Percentiles rank a stretch among this genome's conserved stretches.
These are phyloP conservation scores for Eimeria necatrix DNA, from an alignment of 169 alveolate genomes.

Conservation along the genomic window DNA sequence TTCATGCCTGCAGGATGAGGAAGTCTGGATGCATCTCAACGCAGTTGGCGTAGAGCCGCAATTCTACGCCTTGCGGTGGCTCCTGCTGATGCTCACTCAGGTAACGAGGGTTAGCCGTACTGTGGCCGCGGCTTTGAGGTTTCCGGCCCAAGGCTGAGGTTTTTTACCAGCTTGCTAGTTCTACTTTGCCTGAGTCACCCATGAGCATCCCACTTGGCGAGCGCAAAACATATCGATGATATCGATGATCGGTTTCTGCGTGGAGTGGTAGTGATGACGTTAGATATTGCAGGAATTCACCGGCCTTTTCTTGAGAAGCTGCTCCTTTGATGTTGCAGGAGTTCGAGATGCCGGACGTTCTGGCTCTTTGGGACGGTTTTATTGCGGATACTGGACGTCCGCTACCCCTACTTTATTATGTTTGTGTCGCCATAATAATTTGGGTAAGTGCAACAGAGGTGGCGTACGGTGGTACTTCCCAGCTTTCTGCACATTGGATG, in stretches of 20 bases:
- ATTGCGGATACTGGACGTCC: slow-evolving; percentile 76
- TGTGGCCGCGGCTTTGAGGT: too few species aligned
- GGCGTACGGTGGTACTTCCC: neutral
- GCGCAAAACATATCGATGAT: too few species aligned
- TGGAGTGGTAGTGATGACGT: too few species aligned
- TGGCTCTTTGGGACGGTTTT: slow-evolving; percentile 82
- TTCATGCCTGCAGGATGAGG: slow-evolving; percentile 72
- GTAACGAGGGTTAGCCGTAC: neutral
- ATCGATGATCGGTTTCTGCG: too few species aligned
- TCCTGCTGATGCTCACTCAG: slow-evolving; percentile 80
- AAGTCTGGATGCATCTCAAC: slow-evolving; percentile 72
- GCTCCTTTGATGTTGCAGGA: slow-evolving; percentile 69
- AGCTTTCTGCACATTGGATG: neutral
- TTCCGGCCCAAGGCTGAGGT: too few species aligned
- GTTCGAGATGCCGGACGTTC: slow-evolving; percentile 81
- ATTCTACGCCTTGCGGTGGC: slow-evolving; percentile 82
- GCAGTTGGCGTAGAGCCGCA: slow-evolving; percentile 81
- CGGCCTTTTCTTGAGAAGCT: too few species aligned
- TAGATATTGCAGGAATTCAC: too few species aligned
- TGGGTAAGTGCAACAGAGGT: slow-evolving; percentile 67
- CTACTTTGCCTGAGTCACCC: too few species aligned
- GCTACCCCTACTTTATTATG: slow-evolving; percentile 79
- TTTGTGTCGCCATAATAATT: slow-evolving; percentile 75
- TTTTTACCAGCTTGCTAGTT: too few species aligned
- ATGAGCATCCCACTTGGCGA: too few species aligned